Conservation (phyloP, 2,329 filamentous ascomycete genomes). For the Pyrenochaeta sp. region DNA sequence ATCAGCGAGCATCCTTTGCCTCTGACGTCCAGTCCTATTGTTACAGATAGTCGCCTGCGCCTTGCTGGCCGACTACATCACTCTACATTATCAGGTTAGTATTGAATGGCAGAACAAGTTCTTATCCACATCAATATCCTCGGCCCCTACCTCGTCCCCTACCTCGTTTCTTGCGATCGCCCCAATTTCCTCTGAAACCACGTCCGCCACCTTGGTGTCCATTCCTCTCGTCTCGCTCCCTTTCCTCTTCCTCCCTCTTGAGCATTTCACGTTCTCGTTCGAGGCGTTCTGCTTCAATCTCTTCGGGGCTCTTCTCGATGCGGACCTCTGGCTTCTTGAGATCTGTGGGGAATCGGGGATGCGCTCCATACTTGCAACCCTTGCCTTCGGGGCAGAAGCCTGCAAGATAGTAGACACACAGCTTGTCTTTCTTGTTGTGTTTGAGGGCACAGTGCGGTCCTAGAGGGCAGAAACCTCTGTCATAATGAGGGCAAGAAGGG, state of each 20-base stretch:
- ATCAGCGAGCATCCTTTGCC: too few relatives aligned
- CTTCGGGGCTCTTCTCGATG: constrained; percentile 76
- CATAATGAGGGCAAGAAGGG: constrained; percentile 76
- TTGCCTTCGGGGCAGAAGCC: constrained; percentile 92
- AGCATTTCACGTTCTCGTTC: constrained; percentile 57
- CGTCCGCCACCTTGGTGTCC: constrained; percentile 38
- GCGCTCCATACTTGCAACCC: constrained; percentile 79
- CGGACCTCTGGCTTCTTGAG: constrained; percentile 65
- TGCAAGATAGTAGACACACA: constrained; percentile 87
- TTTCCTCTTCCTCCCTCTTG: constrained; percentile 50
- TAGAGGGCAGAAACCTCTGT: constrained; percentile 91
- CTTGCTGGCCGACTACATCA: too few relatives aligned
- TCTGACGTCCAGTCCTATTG: too few relatives aligned
- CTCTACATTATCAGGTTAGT: too few relatives aligned
- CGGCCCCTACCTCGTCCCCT: constrained; percentile 32
- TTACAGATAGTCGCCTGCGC: too few relatives aligned
- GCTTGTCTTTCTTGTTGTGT: constrained; percentile 75
- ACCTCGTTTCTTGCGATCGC: constrained; percentile 38
- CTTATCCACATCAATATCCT: constrained; percentile 32
- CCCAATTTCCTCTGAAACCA: constrained; percentile 44
- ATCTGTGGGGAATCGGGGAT: constrained; percentile 81
- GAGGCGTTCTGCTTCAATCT: constrained; percentile 66
- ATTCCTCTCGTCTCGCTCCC: constrained; percentile 46
- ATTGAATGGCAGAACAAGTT: too few relatives aligned
- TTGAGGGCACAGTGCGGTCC: constrained; percentile 88